Evolutionary conservation across 2,329 filamentous ascomycete genomes (phyloP).

Genomic region (Penicillium sp.): DNA sequence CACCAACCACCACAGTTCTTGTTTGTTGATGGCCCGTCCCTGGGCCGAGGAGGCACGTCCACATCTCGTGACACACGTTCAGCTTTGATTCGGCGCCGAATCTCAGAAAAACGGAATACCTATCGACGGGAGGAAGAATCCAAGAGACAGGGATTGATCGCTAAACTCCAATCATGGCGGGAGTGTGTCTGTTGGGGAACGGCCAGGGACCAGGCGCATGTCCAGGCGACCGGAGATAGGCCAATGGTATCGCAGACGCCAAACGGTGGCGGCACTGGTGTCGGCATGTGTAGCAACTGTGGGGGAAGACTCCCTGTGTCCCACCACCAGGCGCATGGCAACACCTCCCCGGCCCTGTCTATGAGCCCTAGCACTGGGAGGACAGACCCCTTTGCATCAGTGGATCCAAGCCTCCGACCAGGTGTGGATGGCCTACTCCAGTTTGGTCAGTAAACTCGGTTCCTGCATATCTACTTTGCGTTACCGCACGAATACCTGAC

Average conservation of each 20-base stretch:
- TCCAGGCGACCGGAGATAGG: neutral
- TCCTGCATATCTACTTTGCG: neutral
- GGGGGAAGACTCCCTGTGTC: neutral
- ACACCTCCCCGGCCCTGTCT: neutral
- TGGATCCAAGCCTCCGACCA: slow-evolving; percentile 1
- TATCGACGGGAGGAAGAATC: slow-evolving; percentile 7
- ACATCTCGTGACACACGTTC: neutral
- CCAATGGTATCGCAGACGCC: neutral
- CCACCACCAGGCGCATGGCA: slow-evolving; percentile 5
- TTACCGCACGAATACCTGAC: neutral
- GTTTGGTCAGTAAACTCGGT: neutral
- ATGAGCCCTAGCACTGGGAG: neutral
- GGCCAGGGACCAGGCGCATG: neutral
- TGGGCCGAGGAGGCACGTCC: neutral
- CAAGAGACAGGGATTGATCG: slow-evolving; percentile 4
- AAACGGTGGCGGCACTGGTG: neutral
- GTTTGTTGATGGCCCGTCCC: slow-evolving; percentile 8
- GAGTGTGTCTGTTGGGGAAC: neutral
- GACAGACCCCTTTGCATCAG: slow-evolving; percentile 5
- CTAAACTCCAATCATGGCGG: neutral
- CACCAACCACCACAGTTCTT: neutral
- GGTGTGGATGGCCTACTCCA: slow-evolving; percentile 5
- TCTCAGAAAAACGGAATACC: neutral
- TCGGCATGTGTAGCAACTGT: slow-evolving; percentile 1
- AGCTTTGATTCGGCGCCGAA: slow-evolving; percentile 6